Base-by-base conservation (phyloP, 1,284 basidiomycete species). In the Boletellus deceptivus region DNA sequence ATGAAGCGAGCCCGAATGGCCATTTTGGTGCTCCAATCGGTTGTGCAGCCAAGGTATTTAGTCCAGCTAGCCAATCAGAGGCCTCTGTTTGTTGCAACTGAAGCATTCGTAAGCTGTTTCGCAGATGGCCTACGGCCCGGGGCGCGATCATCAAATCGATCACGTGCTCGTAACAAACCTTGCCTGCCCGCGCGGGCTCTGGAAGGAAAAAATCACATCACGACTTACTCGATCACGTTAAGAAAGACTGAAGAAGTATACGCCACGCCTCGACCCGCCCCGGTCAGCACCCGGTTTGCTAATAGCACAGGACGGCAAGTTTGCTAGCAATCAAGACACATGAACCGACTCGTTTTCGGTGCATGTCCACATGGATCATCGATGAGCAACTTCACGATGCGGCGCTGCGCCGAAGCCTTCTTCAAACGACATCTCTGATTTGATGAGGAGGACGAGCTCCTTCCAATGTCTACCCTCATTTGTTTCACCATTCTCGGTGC, bases 391-490 rank as follows among this genome's bases (percentile, higher is more conserved):
- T 65, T 68, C 40, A 72, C 60, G 1, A 55, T 55, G 34, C 54
- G 50, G 1, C 57, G 59, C 22, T 54, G 56, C 4, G 44, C 55
- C 0, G 69, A 72, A 3, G 53, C 53, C 5, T 72, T 57, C 37
- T 56, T 52, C 5, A 76, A 53, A 0, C 67, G 65, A 78, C 78
- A 9, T 60, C 60, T 35, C 74, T 65, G 18, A 76, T 76, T 77
- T 74, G 54, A 82, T 69, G n/a, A 82, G 59, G 62, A 82, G 81
- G 6, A 74, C 70, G 3, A 79, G 61, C 39, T 79, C 74, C 55
- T 75, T 71, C 64, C 69, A 61, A 25, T 60, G 48, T 41, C 44
- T 10, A 46, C 5, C 8, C 4, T 18, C 18, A 18, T 27, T 22
- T 24, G 16, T 1, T 24, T 40, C 37, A 16, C 10, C 20, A 6